phyloP scores from a whole-genome alignment of 306 rosid genomes.

The Lagenaria siceraria region DNA sequence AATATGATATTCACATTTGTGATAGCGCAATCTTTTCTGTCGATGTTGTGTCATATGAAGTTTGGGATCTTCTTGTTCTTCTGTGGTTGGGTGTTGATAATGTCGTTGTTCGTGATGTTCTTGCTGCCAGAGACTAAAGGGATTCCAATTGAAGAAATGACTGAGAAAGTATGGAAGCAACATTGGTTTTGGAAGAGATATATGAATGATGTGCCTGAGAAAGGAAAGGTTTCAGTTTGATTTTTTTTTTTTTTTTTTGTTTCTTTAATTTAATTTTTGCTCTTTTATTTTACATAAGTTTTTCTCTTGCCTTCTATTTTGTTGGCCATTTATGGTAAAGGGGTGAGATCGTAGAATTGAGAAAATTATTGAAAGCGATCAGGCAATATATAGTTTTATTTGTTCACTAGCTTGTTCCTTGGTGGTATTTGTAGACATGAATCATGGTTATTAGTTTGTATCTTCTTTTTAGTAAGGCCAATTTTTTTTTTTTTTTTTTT shows the following conservation, averaged over 20 bases:
- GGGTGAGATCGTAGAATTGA: neutral
- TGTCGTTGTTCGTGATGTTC: slow-evolving; percentile 23
- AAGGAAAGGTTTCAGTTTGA: neutral
- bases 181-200: slow-evolving; percentile 54
- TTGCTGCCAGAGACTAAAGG: slow-evolving; percentile 45
- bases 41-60: slow-evolving; percentile 42
- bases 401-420: too few relatives aligned
- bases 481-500: too few relatives aligned
- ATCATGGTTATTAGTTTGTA: too few relatives aligned
- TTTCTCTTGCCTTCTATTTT: neutral
- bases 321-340: neutral
- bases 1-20: slow-evolving; percentile 57
- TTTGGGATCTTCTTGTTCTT: slow-evolving; percentile 47
- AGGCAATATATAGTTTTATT: too few relatives aligned
- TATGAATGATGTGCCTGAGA: neutral
- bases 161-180: slow-evolving; percentile 31
- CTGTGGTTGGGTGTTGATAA: slow-evolving; percentile 31
- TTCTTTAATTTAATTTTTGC: neutral
- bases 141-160: slow-evolving; percentile 49
- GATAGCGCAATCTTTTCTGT: slow-evolving; percentile 46
- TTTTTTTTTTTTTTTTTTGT: too few relatives aligned
- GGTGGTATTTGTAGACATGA: too few relatives aligned
- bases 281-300: too few relatives aligned
- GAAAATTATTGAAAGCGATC: neutral
- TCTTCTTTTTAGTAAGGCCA: too few relatives aligned